Evolutionary conservation across 495 filamentous ascomycete genomes (phyloP).

Genomic region (Staphylotrichum longicolle): DNA sequence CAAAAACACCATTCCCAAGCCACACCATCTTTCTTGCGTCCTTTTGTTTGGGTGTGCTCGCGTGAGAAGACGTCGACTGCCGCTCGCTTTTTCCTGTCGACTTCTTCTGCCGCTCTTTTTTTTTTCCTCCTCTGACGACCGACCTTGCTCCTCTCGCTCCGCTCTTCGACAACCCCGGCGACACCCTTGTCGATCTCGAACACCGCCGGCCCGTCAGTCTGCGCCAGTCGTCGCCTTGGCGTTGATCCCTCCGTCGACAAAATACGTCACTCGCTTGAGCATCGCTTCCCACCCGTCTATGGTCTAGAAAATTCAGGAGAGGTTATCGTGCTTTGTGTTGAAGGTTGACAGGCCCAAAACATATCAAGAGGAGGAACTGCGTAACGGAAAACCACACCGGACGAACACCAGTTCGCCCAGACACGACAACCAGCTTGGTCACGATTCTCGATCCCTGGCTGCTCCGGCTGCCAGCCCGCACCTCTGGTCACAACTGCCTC

Average conservation of each 20-base stretch:
- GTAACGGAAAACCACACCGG: neutral
- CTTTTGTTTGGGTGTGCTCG: neutral
- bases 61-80: constrained; percentile 6
- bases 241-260: neutral
- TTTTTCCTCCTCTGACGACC: neutral
- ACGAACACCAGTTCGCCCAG: neutral
- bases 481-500: constrained; percentile 14
- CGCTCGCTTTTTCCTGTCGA: constrained; percentile 16
- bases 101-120: constrained; percentile 22
- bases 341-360: no score
- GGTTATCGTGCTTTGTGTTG: neutral
- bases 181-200: constrained; percentile 11
- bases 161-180: neutral
- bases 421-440: neutral
- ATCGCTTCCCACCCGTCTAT: neutral
- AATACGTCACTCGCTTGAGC: constrained; percentile 11
- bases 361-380: no score
- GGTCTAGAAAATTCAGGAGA: no score
- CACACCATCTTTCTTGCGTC: neutral
- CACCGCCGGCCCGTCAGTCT: neutral
- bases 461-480: neutral
- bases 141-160: neutral
- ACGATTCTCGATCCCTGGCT: neutral
- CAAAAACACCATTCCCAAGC: neutral
- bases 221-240: constrained; percentile 2